Base-by-base conservation (phyloP, 2,329 filamentous ascomycete genomes). In the Mycogone perniciosa region DNA sequence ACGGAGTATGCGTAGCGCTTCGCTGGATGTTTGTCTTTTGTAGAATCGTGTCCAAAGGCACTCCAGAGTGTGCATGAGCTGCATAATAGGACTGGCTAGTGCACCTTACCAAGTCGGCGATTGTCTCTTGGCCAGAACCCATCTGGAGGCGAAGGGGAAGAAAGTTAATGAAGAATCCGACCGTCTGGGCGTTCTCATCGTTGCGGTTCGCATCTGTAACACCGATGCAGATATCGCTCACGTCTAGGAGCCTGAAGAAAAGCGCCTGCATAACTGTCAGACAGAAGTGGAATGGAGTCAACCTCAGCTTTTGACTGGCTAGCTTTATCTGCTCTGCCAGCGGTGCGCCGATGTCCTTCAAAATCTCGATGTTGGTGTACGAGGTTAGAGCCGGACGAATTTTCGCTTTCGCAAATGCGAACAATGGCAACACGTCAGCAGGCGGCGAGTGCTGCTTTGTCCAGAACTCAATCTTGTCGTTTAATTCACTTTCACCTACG, bases 31-130 rank as follows among this genome's bases (percentile, higher is more conserved):
- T 62, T 1, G 79, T 59, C 39, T 72, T 64, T 2, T 71, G 59
- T 0, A 78, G 61, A 0, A 79, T 56, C 1, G 71, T 59, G 47
- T 77, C 69, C 48, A 77, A 74, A 0, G 76, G 76, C 2, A 77
- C 52, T 0, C 56, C 52, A 0, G 74, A 72, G 48, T 76, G 61
- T 0, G 53, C 56, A 0, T 76, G 59, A 1, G 7, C 52, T 44
- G 20, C 20, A 29, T 51, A 66, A 64, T 6, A 59, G 56, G 44
- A 57, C 64, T 60, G 47, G 1, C 63, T 55, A 1, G 63, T 51
- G 45, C 51, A 39, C 31, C 51, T 41, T 5, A 57, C 7, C 5
- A 61, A 50, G 4, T 60, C 54, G 5, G 51, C 43, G 35, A 68
- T 65, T 10, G 54, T 56, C 44, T 54, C 4, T 44, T 20, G 20